phyloP scores from a whole-genome alignment of 1,284 basidiomycete genomes.

The Anthracocystis setariae region DNA sequence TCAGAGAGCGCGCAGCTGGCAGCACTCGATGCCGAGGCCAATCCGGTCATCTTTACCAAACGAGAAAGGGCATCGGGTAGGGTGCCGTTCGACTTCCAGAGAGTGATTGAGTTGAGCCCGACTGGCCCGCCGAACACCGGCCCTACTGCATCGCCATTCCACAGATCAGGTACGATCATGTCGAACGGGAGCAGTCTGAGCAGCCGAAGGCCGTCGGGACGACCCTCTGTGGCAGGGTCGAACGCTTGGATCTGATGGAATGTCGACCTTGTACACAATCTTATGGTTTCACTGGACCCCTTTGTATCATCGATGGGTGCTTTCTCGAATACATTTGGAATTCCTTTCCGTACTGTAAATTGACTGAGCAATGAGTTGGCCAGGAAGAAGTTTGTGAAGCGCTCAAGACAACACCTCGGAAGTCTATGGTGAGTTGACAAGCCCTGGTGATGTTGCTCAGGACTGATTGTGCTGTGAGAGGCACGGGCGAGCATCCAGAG shows the following conservation, averaged over 20 bases:
- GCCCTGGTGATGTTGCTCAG: no score
- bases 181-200: slow-evolving; percentile 37
- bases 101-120: slow-evolving; percentile 40
- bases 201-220: slow-evolving; percentile 27
- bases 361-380: no score
- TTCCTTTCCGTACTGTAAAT: no score
- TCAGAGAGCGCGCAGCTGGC: slow-evolving; percentile 28
- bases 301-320: no score
- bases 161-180: slow-evolving; percentile 29
- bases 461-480: no score
- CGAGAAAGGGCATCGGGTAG: slow-evolving; percentile 33
- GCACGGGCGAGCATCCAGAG: neutral
- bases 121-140: slow-evolving; percentile 9
- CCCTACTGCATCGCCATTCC: slow-evolving; percentile 27
- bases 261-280: neutral
- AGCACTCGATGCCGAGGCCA: slow-evolving; percentile 45
- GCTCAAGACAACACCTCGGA: neutral
- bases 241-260: slow-evolving; percentile 33
- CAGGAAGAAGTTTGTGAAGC: no score
- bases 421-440: no score
- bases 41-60: slow-evolving; percentile 49
- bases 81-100: slow-evolving; percentile 48
- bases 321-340: neutral
- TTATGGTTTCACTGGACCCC: neutral
- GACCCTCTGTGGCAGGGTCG: slow-evolving; percentile 27